Base-by-base conservation (phyloP, 1,284 basidiomycete genomes). In the Trichosporon sp. region DNA sequence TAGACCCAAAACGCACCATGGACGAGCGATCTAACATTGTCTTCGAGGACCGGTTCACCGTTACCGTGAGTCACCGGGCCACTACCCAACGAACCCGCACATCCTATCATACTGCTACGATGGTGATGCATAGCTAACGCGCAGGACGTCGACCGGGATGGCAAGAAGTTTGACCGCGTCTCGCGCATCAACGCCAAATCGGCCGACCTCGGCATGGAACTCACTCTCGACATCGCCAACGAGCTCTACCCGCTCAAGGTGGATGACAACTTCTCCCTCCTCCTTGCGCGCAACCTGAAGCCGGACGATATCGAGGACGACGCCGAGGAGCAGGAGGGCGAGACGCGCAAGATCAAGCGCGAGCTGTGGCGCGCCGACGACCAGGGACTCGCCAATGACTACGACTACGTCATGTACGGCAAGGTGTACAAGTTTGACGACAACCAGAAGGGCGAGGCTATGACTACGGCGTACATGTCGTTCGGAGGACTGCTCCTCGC, bases 341-440 rank as follows among this genome's bases (percentile, higher is more conserved):
- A 78, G 4, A 65, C 62, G 36, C 87, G 88, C 74, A 88, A 91
- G 78, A 86, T 91, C 58, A 94, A 94, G 92, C 82, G 94, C 78
- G 92, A 76, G 89, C 92, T 81, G 86, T 91, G 60, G 91, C 91
- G 80, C 59, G 73, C 77, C 59, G 89, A 91, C 4, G 85, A 87
- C 70, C 84, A 89, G 75, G 95, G 95, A 0, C 79, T 99, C 32
- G 95, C 97, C 68, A 91, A 94, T 66, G 95, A 98, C 71, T 99
- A 93, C 74, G 95, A 98, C 77, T 99, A 99, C 83, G 95, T 99
- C 69, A 97, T 98, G 95, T 94, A 92, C 78, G 95, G 95, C 52
- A 98, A 96, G 87, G 90, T 99, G 56, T 99, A 99, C 85, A 93
- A 95, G 78, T 97, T 96, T 78, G 95, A 99, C 78, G 89, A 91